A percentile compares a stretch with the other conserved stretches of the same genome.
Conservation (phyloP, 495 filamentous ascomycete genomes). For the Cercophora newfieldiana region DNA sequence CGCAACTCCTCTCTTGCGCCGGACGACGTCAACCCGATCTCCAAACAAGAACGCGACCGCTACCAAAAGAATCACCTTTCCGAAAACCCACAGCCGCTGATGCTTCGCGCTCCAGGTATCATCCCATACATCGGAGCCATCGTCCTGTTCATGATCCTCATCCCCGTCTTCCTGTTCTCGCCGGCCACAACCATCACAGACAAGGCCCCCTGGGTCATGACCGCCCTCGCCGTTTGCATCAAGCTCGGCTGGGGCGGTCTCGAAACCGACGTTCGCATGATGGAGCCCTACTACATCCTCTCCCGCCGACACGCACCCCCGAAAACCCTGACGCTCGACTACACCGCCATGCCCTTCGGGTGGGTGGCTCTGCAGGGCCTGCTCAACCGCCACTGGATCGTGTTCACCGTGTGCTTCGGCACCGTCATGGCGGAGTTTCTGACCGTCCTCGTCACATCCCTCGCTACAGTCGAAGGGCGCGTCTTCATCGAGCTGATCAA, state of each 20-base stretch:
- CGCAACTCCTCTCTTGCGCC: constrained; percentile 65
- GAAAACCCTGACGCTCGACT: constrained; percentile 66
- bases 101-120: constrained; percentile 60
- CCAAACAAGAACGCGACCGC: constrained; percentile 35
- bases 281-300: constrained; percentile 73
- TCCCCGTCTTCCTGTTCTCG: constrained; percentile 61
- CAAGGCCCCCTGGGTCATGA: constrained; percentile 64
- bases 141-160: constrained; percentile 50
- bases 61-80: constrained; percentile 43
- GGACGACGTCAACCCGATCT: constrained; percentile 38
- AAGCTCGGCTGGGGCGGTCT: constrained; percentile 68
- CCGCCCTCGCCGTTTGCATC: constrained; percentile 60
- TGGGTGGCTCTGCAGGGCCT: constrained; percentile 60
- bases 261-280: constrained; percentile 70
- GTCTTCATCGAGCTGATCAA: constrained; percentile 46
- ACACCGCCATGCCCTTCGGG: constrained; percentile 68
- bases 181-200: constrained; percentile 55
- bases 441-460: constrained; percentile 64
- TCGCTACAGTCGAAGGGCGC: constrained; percentile 58
- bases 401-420: constrained; percentile 62
- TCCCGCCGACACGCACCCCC: constrained; percentile 61
- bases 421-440: constrained; percentile 65
- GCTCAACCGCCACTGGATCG: constrained; percentile 62
- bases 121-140: constrained; percentile 55
- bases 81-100: constrained; percentile 67